phyloP scores from a whole-genome alignment of 2,329 filamentous ascomycete genomes.

The Cordyceps tenuipes region DNA sequence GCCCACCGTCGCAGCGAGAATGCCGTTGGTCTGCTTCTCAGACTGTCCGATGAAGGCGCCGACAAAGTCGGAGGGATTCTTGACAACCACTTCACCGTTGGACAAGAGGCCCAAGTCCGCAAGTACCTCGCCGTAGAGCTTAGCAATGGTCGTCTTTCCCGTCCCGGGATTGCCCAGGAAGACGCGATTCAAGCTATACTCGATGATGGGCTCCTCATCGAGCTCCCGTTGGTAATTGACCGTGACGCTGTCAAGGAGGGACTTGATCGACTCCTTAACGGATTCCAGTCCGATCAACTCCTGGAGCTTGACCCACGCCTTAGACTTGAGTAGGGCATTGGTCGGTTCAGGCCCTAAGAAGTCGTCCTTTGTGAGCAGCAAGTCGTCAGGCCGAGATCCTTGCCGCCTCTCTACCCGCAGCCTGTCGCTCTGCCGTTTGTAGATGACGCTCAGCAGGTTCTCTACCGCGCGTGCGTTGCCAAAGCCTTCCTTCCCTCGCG shows the following conservation, averaged over 20 bases:
- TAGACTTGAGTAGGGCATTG: slow-evolving; percentile 38
- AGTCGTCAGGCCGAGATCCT: slow-evolving; percentile 41
- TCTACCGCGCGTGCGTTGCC: slow-evolving; percentile 65
- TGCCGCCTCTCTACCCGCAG: slow-evolving; percentile 38
- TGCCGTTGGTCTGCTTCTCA: slow-evolving; percentile 63
- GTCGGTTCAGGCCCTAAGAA: slow-evolving; percentile 62
- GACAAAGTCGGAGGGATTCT: slow-evolving; percentile 68
- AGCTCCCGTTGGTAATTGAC: slow-evolving; percentile 61
- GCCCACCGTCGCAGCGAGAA: slow-evolving; percentile 55
- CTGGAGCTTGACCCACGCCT: slow-evolving; percentile 51
- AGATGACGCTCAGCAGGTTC: slow-evolving; percentile 48
- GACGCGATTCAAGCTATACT: slow-evolving; percentile 58
- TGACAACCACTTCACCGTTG: slow-evolving; percentile 62
- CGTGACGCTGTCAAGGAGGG: slow-evolving; percentile 52
- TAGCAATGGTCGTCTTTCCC: slow-evolving; percentile 68
- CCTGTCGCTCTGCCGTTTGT: slow-evolving; percentile 49
- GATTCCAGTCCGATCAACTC: slow-evolving; percentile 47
- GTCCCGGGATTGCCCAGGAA: slow-evolving; percentile 68
- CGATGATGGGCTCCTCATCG: slow-evolving; percentile 46
- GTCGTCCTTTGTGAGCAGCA: slow-evolving; percentile 56
- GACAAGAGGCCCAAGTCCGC: slow-evolving; percentile 59
- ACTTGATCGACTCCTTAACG: slow-evolving; percentile 54
- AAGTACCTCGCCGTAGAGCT: slow-evolving; percentile 61
- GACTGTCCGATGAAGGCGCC: slow-evolving; percentile 56
- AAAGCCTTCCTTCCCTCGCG: slow-evolving; percentile 58